Evolutionary conservation across 306 rosid species (phyloP).

Genomic region (Betula pendula): DNA sequence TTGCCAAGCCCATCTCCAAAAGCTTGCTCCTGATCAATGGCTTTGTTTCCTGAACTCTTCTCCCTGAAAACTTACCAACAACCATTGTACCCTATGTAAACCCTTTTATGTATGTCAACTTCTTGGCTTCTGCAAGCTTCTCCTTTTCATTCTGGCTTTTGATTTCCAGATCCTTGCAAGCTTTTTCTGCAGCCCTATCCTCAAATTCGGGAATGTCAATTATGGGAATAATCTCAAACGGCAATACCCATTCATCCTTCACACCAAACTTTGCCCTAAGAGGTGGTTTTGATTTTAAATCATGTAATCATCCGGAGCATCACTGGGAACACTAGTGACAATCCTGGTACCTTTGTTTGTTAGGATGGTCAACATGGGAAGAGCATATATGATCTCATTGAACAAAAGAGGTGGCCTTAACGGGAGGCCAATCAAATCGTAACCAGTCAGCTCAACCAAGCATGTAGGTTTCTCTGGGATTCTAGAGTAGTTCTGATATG

Average conservation of each 20-base stretch:
- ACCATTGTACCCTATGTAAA: slow-evolving; percentile 85
- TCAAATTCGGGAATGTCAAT: slow-evolving; percentile 77
- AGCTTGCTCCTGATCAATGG: slow-evolving; percentile 78
- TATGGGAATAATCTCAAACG: slow-evolving; percentile 82
- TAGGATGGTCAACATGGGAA: too few relatives aligned
- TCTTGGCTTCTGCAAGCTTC: slow-evolving; percentile 91
- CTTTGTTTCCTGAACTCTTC: slow-evolving; percentile 79
- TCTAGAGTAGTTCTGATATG: slow-evolving; percentile 71
- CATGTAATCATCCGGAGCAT: slow-evolving; percentile 95
- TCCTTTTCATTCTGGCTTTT: slow-evolving; percentile 94
- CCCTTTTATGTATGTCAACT: slow-evolving; percentile 86
- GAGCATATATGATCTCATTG: slow-evolving; percentile 74
- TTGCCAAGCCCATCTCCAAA: slow-evolving; percentile 71
- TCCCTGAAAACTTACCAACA: slow-evolving; percentile 71
- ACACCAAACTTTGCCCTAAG: slow-evolving; percentile 75
- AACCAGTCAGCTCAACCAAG: slow-evolving; percentile 72
- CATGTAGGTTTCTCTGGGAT: slow-evolving; percentile 72
- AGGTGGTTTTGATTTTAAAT: slow-evolving; percentile 76
- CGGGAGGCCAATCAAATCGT: slow-evolving; percentile 89
- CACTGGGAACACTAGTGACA: slow-evolving; percentile 94
- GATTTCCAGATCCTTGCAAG: slow-evolving; percentile 76
- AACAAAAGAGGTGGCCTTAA: slow-evolving; percentile 75
- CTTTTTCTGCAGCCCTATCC: slow-evolving; percentile 75
- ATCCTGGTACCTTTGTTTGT: slow-evolving; percentile 95
- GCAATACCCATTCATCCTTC: slow-evolving; percentile 87